Percentiles rank a stretch among this genome's conserved stretches.
Evolutionary conservation across 495 filamentous ascomycete species (phyloP).

Genomic region (Aspergillus biplanus): DNA sequence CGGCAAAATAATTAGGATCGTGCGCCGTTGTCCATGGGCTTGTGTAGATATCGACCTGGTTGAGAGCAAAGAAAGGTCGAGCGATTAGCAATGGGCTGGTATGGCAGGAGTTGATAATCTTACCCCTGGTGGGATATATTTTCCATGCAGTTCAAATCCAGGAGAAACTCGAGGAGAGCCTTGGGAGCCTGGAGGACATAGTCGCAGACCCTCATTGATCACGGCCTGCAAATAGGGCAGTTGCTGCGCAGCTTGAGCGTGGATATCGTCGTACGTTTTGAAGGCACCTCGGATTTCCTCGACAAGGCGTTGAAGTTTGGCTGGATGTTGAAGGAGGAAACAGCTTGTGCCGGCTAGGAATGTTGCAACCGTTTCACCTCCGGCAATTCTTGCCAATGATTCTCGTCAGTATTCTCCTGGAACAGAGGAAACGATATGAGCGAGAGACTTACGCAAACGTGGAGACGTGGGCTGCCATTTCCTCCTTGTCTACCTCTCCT

Average conservation of each 20-base stretch:
- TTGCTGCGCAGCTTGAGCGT: constrained; percentile 41
- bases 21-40: constrained; percentile 39
- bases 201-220: constrained; percentile 32
- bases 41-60: constrained; percentile 34
- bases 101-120: neutral
- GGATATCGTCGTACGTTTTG: constrained; percentile 28
- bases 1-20: constrained; percentile 32
- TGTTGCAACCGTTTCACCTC: constrained; percentile 50
- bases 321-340: constrained; percentile 36
- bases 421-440: too few species aligned
- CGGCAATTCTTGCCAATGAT: too few species aligned
- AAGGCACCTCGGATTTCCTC: constrained; percentile 41
- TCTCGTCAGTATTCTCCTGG: too few species aligned
- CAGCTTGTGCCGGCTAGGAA: constrained; percentile 37
- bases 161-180: constrained; percentile 35
- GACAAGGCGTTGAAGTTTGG: constrained; percentile 33
- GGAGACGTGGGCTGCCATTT: constrained; percentile 34
- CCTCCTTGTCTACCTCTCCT: constrained; percentile 30
- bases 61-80: neutral
- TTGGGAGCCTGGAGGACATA: constrained; percentile 34
- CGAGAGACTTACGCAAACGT: constrained; percentile 33
- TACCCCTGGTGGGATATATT: constrained; percentile 31
- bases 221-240: constrained; percentile 41
- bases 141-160: constrained; percentile 24
- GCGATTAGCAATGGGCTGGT: neutral